Evolutionary conservation across 352 stramenopile species (phyloP).

Genomic region (Halophytophthora batemanensis): DNA sequence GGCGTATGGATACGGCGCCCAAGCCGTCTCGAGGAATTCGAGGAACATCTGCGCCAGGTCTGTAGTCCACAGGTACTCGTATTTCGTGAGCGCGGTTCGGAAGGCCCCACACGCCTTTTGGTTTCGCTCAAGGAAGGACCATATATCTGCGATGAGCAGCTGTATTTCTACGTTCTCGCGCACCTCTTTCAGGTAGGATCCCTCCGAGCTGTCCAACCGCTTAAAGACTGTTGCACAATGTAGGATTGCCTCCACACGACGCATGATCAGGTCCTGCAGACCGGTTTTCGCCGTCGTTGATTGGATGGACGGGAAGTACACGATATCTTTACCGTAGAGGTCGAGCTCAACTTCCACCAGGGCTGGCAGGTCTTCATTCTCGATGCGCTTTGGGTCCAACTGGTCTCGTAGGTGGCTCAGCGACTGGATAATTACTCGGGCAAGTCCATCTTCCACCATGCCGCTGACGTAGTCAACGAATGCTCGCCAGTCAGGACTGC

Average conservation of each 20-base stretch:
- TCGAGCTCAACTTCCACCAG: constrained; percentile 91
- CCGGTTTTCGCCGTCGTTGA: constrained; percentile 42
- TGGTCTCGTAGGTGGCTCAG: constrained; percentile 74
- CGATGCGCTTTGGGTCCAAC: constrained; percentile 78
- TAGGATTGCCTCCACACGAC: constrained; percentile 66
- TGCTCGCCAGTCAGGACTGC: constrained; percentile 90
- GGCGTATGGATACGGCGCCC: constrained; percentile 41
- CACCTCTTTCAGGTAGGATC: constrained; percentile 89
- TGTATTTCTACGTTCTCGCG: constrained; percentile 79
- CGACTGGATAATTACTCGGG: constrained; percentile 68
- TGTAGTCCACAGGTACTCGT: constrained; percentile 91
- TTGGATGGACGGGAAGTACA: constrained; percentile 75
- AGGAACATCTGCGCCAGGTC: constrained; percentile 88
- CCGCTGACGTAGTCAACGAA: constrained; percentile 92
- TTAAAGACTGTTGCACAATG: constrained; percentile 70
- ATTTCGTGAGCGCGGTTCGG: constrained; percentile 78
- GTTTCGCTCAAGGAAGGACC: constrained; percentile 77
- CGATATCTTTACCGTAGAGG: constrained; percentile 80
- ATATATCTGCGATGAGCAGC: constrained; percentile 75
- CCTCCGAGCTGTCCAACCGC: constrained; percentile 83
- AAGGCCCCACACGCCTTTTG: constrained; percentile 61
- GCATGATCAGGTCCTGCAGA: constrained; percentile 62
- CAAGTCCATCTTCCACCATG: constrained; percentile 85
- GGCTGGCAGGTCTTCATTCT: constrained; percentile 79
- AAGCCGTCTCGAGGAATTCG: constrained; percentile 73